Evolutionary conservation across 495 filamentous ascomycete genomes (phyloP), one percentile per base, ranked within the genome.

Genomic region (Aspergillus asperescens): DNA sequence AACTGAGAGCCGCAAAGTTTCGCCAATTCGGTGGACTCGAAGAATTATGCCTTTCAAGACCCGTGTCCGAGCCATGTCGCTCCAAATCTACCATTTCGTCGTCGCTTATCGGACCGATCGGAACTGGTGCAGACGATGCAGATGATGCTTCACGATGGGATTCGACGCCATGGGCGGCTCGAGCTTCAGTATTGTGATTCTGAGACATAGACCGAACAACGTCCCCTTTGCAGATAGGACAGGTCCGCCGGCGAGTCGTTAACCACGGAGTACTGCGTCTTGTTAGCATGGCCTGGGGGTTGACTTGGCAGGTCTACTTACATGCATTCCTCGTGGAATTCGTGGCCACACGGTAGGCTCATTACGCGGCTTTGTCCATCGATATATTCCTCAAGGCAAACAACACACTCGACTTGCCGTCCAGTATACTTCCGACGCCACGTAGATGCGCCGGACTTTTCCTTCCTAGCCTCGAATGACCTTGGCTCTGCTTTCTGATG

Each of bases 301-400:
- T 20, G 1, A 28, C 28, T 8, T 5, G 13, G 16, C 19, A 34
- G 13, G 20, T 7, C 1, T 29, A 47, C 92, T 86, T 78, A 96
- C 91, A 98, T 97, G 90, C 93, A 98, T 60, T 93, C 90, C 29
- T 76, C 92, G 66, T 98, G 93, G 68, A 98, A 98, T 62, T 98
- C 93, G 64, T 98, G 93, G 19, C 93, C 93, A 70, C 93, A 98
- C n/a, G 93, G 93, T 45, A 98, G 72, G 58, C 88, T 95, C 93
- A 98, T 98, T 15, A 98, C 94, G 51, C 81, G 76, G 64, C 90
- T 95, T 59, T 97, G 83, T 24, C 93, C 92, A 66, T 96, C 94
- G 15, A 95, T 76, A 66, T 97, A 98, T 61, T 98, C 94, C 69
- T 98, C 93, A 43, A 97, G 73, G 57, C 93, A 98, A 20, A 98